Base-by-base conservation (phyloP, 768 basidiomycete species). In the Boletus barrowsii region DNA sequence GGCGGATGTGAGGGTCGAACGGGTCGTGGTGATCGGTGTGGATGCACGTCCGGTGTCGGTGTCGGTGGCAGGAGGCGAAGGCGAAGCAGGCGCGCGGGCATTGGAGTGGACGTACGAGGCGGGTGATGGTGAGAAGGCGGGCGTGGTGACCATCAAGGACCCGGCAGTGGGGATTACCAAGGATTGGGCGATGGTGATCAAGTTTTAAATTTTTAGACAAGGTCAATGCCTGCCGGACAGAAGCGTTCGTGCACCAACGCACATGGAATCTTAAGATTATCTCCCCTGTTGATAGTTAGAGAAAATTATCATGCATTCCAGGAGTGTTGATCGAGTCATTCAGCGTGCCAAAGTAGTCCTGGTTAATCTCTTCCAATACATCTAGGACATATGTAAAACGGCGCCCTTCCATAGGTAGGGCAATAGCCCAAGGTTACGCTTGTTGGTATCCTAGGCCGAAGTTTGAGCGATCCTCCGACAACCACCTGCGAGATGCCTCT, bases 21-120 rank as follows among this genome's bases (percentile, higher is more conserved):
- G 84, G 70, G 67, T 98, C 22, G 78, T 95, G 42, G 76, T 98
- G 4, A 70, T 93, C 5, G 96, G 96, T 2, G 71, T 97, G 55
- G 66, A 71, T 18, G 64, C 54, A 30, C 82, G 80, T 68, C 95
- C 95, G 4, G 73, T 67, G 43, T 78, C 73, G 44, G 75, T 73
- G 47, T 77, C 73, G 45, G 84, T 95, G 29, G 81, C 73, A 61
- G 37, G 78, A 79, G 57, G 40, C 2, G 47, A 48, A 15, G 78
- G 51, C 33, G 8, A 35, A 15, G 13, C 79, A 49, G 5, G 32
- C 5, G 20, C 48, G 42, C 1, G 1, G 32, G 79, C 80, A 42
- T 71, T 94, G 53, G 78, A 81, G 40, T 98, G 87, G 83, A 80
- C 81, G 50, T 97, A 78, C 65, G 74, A 68, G 18, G 73, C 77